phyloP scores from a whole-genome alignment of 1,284 basidiomycete species.

The Malassezia globosa region DNA sequence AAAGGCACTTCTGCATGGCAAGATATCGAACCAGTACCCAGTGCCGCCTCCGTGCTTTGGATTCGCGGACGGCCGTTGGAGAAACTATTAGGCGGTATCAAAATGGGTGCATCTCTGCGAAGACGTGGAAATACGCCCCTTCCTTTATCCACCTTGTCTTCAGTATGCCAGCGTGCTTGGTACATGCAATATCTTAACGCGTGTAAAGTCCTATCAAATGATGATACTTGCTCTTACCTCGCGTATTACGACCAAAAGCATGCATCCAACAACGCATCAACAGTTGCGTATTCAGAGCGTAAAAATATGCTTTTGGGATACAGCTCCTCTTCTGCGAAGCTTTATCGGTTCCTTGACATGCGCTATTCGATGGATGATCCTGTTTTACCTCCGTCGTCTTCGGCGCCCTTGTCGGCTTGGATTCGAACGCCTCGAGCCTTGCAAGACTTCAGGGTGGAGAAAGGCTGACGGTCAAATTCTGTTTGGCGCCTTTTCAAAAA shows the following conservation, averaged over 20 bases:
- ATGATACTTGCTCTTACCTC: not conserved
- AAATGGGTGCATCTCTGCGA: slow-evolving; percentile 7
- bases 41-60: slow-evolving; percentile 16
- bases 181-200: not conserved
- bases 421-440: slow-evolving; percentile 5
- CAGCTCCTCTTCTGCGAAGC: not conserved
- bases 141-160: slow-evolving; percentile 6
- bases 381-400: not conserved
- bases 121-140: not conserved
- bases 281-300: not conserved
- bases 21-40: slow-evolving; percentile 16
- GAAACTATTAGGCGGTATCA: slow-evolving; percentile 6
- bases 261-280: not conserved
- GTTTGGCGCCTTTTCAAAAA: too few species aligned
- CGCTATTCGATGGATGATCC: not conserved
- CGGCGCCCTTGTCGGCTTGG: slow-evolving; percentile 4
- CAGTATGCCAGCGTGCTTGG: slow-evolving; percentile 10
- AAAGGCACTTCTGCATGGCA: not conserved
- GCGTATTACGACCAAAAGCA: slow-evolving; percentile 3
- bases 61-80: slow-evolving; percentile 3
- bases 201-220: not conserved
- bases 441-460: slow-evolving; percentile 2
- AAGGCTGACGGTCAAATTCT: too few species aligned
- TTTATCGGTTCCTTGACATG: not conserved
- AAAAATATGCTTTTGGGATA: not conserved